A percentile compares a stretch with the other conserved stretches of the same genome.
Conservation (phyloP, 1,284 basidiomycete species). For the Sparassis latifolia region DNA sequence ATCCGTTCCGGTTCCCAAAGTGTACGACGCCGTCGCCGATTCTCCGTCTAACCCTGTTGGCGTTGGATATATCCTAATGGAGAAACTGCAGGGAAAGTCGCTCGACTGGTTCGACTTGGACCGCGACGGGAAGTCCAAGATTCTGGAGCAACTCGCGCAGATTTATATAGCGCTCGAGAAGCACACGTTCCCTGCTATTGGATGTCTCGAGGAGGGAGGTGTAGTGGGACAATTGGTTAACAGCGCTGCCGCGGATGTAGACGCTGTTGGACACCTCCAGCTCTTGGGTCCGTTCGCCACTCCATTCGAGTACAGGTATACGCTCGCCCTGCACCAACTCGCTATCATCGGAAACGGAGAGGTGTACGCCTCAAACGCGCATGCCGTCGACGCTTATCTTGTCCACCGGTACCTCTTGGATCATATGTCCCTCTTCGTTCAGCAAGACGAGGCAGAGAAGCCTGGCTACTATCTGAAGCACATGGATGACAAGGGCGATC, state of each 20-base stretch:
- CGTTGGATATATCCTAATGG: constrained; percentile 11
- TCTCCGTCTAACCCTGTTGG: constrained; percentile 7
- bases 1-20: constrained; percentile 6
- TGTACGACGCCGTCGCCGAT: constrained; percentile 4
- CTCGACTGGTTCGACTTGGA: not conserved
- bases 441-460: not conserved
- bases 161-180: constrained; percentile 7
- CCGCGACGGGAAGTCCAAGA: constrained; percentile 1
- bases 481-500: constrained; percentile 24
- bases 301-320: constrained; percentile 1
- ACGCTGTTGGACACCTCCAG: not conserved
- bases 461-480: constrained; percentile 26
- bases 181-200: constrained; percentile 8
- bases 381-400: constrained; percentile 10
- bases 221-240: constrained; percentile 7
- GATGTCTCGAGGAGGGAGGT: constrained; percentile 1
- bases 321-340: constrained; percentile 1
- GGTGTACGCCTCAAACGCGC: constrained; percentile 3
- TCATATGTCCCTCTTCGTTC: constrained; percentile 1
- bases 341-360: constrained; percentile 4
- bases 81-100: constrained; percentile 4
- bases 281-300: constrained; percentile 10
- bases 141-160: constrained; percentile 12
- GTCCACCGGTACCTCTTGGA: constrained; percentile 12
- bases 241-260: not conserved